Conservation (phyloP, 2,329 filamentous ascomycete species). For the Xylaria sp. region DNA sequence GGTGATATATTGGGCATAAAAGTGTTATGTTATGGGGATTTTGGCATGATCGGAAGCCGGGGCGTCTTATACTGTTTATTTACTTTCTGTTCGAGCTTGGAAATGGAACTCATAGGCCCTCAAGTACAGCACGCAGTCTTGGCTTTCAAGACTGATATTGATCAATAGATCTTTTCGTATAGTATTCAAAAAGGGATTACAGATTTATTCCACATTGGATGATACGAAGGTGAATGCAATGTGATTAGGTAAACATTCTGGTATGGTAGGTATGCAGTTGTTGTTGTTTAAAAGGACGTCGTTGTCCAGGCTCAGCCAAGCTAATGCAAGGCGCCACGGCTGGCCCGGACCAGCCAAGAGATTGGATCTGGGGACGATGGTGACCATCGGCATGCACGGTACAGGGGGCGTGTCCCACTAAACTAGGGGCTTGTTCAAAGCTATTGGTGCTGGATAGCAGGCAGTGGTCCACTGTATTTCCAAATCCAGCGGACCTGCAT, state of each 20-base stretch:
- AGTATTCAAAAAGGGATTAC: background rate
- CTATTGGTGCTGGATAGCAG: background rate
- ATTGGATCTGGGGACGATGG: slow-evolving; percentile 1
- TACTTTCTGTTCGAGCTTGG: background rate
- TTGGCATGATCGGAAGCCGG: background rate
- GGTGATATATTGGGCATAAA: background rate
- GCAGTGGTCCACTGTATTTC: background rate
- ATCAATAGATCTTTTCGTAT: background rate
- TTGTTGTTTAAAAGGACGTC: background rate
- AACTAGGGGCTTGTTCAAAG: background rate
- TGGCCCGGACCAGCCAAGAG: slow-evolving; percentile 17
- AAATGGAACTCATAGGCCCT: background rate
- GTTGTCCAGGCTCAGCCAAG: slow-evolving; percentile 5
- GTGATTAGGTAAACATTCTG: background rate
- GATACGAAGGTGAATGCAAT: background rate
- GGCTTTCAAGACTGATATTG: background rate
- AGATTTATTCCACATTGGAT: background rate
- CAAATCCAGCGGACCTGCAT: background rate
- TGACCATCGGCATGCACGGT: background rate
- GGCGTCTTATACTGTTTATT: background rate
- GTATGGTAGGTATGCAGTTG: background rate
- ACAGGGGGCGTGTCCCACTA: background rate
- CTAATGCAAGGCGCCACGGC: slow-evolving; percentile 21
- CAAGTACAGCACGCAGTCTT: background rate
- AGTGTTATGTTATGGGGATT: background rate